Evolutionary conservation across 2,329 filamentous ascomycete species (phyloP).

Genomic region (Graphiopsis chlorocephala): DNA sequence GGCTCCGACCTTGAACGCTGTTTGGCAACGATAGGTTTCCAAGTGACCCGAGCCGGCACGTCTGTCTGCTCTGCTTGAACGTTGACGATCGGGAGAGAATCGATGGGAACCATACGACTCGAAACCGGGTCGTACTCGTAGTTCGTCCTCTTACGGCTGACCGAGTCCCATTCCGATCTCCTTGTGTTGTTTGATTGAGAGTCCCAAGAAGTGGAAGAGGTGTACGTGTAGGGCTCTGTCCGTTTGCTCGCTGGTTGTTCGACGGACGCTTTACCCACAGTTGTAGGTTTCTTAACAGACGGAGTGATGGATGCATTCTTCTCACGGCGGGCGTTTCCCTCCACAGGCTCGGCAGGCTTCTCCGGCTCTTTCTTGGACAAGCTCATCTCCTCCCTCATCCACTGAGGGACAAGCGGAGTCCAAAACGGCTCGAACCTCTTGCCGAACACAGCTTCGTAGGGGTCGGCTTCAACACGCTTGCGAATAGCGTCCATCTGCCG

Average conservation of each 20-base stretch:
- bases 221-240: slow-evolving; percentile 26
- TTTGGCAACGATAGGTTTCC: neutral
- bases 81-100: too few species aligned
- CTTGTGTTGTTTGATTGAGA: slow-evolving; percentile 31
- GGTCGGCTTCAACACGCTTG: slow-evolving; percentile 39
- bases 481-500: slow-evolving; percentile 34
- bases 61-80: neutral
- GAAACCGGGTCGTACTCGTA: slow-evolving; percentile 39
- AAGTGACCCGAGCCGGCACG: neutral
- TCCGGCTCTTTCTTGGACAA: slow-evolving; percentile 16
- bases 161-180: slow-evolving; percentile 33
- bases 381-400: slow-evolving; percentile 30
- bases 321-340: neutral
- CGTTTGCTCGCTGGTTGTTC: slow-evolving; percentile 14
- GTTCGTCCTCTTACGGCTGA: slow-evolving; percentile 27
- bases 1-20: neutral
- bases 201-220: slow-evolving; percentile 31
- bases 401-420: slow-evolving; percentile 30
- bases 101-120: slow-evolving; percentile 36
- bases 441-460: slow-evolving; percentile 45
- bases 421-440: slow-evolving; percentile 37
- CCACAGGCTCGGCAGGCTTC: neutral
- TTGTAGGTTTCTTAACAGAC: neutral
- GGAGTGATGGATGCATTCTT: neutral
- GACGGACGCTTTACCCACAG: neutral